Evolutionary conservation across 768 basidiomycete genomes (phyloP).

Genomic region (Lepiota venenata): DNA sequence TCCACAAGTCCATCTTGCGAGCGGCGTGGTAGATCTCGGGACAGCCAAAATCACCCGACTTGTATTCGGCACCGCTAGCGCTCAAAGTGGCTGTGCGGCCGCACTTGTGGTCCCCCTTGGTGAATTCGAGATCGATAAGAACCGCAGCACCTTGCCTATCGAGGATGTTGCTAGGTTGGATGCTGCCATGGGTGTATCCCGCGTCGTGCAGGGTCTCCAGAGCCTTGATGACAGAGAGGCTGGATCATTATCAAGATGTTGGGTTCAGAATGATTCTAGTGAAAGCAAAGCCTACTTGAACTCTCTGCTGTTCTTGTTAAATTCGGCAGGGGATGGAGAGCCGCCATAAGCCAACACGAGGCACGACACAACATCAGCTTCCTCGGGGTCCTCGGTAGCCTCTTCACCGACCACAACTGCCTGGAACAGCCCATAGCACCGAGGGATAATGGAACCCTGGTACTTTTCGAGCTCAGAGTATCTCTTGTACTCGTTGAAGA

Average conservation of each 20-base stretch:
- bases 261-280: not conserved
- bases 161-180: slow-evolving; percentile 9
- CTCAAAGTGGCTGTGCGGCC: slow-evolving; percentile 3
- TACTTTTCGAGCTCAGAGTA: slow-evolving; percentile 5
- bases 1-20: slow-evolving; percentile 12
- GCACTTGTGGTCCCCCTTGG: slow-evolving; percentile 9
- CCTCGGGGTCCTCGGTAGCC: not conserved
- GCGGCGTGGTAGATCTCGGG: slow-evolving; percentile 8
- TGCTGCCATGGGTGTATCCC: slow-evolving; percentile 6
- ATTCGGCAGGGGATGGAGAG: not conserved
- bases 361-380: slow-evolving; percentile 5
- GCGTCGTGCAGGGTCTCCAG: slow-evolving; percentile 8
- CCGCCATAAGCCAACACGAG: slow-evolving; percentile 8
- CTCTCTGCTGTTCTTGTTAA: slow-evolving; percentile 10
- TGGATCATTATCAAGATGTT: not conserved
- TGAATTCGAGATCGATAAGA: slow-evolving; percentile 10
- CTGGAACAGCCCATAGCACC: slow-evolving; percentile 11
- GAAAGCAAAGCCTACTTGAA: not conserved
- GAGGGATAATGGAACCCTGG: slow-evolving; percentile 5
- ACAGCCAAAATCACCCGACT: slow-evolving; percentile 10
- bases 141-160: slow-evolving; percentile 2
- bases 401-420: slow-evolving; percentile 2
- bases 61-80: slow-evolving; percentile 6
- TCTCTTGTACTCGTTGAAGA: slow-evolving; percentile 8
- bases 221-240: slow-evolving; percentile 7